Evolutionary conservation across 768 basidiomycete species (phyloP).

Genomic region (Tubosaeta sp.): DNA sequence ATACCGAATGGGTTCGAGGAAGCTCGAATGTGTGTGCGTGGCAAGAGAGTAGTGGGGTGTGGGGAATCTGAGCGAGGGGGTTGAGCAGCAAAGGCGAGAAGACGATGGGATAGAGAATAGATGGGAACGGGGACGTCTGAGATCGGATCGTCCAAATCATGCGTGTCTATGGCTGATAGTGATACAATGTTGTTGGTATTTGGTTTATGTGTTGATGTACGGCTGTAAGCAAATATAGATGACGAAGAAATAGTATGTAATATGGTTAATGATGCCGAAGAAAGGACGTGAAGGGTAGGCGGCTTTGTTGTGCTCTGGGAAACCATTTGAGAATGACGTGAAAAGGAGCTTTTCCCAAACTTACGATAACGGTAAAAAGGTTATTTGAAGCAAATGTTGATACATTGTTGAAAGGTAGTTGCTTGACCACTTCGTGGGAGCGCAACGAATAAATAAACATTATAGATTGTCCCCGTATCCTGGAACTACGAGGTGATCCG

Average conservation of each 20-base stretch:
- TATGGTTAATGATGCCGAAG: slow-evolving; percentile 50
- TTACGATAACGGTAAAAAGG: slow-evolving; percentile 55
- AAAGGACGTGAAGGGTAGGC: slow-evolving; percentile 52
- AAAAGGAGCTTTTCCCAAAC: slow-evolving; percentile 21
- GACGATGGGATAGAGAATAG: slow-evolving; percentile 57
- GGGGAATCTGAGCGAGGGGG: slow-evolving; percentile 26
- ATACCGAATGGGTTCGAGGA: slow-evolving; percentile 30
- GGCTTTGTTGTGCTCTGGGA: slow-evolving; percentile 56
- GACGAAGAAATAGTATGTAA: slow-evolving; percentile 46
- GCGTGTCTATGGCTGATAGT: slow-evolving; percentile 32
- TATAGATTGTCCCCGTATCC: slow-evolving; percentile 16
- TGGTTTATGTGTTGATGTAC: slow-evolving; percentile 31
- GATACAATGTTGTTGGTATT: slow-evolving; percentile 39
- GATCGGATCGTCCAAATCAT: slow-evolving; percentile 13
- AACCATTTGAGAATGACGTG: neutral
- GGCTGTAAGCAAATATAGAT: slow-evolving; percentile 43
- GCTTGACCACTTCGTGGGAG: slow-evolving; percentile 49
- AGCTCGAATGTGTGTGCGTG: slow-evolving; percentile 21
- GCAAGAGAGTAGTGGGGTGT: slow-evolving; percentile 14
- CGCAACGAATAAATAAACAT: slow-evolving; percentile 46
- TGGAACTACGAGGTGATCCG: slow-evolving; percentile 19
- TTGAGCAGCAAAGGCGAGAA: slow-evolving; percentile 56
- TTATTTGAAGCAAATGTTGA: slow-evolving; percentile 43
- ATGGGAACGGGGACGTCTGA: slow-evolving; percentile 40
- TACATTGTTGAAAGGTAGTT: slow-evolving; percentile 39